Percentiles rank a stretch among this genome's conserved stretches.
phyloP scores from a whole-genome alignment of 192 early-diverging fungal species.

The Coemansia sp. region DNA sequence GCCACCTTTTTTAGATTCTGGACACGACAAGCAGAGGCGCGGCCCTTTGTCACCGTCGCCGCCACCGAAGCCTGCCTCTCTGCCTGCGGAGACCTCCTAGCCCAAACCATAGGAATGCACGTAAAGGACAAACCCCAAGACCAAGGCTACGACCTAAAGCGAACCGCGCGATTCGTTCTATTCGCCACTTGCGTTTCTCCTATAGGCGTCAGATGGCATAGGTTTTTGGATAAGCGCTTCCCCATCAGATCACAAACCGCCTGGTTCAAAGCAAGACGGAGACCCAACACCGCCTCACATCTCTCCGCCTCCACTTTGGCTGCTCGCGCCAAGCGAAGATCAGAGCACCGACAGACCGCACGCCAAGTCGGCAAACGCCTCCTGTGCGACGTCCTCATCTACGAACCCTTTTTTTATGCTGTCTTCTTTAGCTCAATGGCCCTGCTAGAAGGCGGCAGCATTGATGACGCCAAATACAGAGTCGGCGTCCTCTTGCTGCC shows the following conservation, averaged over 20 bases:
- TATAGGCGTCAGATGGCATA: conserved; percentile 51
- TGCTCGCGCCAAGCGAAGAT: conserved; percentile 22
- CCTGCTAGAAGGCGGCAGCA: conserved; percentile 40
- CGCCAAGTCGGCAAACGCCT: conserved; percentile 48
- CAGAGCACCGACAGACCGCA: conserved; percentile 29
- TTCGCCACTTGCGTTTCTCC: conserved; percentile 49
- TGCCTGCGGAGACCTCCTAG: conserved; percentile 51
- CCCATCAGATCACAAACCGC: conserved; percentile 48
- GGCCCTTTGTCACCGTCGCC: conserved; percentile 51
- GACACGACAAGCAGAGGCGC: conserved; percentile 53
- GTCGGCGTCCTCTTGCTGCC: conserved; percentile 30
- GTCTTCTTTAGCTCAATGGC: conserved; percentile 53
- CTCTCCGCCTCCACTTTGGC: conserved; percentile 9
- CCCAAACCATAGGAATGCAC: conserved; percentile 42
- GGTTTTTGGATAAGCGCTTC: conserved; percentile 46
- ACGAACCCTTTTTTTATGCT: conserved; percentile 47
- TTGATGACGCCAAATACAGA: conserved; percentile 30
- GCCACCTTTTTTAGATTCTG: conserved; percentile 53
- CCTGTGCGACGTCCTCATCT: conserved; percentile 34
- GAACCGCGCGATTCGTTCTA: conserved; percentile 46
- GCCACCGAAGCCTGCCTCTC: conserved; percentile 51
- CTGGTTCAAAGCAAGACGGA: conserved; percentile 40
- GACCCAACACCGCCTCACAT: conserved; percentile 8
- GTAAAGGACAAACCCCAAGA: conserved; percentile 5
- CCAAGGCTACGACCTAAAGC: conserved; percentile 38